These are phyloP conservation scores for Sideroxylon spinosum DNA, from an alignment of 179 eudicot species.

Conservation along the genomic window DNA sequence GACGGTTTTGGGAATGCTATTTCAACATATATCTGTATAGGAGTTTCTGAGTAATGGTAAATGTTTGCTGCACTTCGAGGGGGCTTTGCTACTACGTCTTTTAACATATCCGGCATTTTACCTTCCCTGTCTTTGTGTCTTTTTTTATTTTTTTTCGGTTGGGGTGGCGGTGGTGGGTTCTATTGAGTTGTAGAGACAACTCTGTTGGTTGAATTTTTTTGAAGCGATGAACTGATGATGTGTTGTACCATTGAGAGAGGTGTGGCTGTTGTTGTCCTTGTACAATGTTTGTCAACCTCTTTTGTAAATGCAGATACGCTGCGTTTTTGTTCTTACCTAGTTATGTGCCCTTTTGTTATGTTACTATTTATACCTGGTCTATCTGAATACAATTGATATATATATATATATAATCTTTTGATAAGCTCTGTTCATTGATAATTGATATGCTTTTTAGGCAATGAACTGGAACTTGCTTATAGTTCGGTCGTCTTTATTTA, in stretches of 20 bases:
- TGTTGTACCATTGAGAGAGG: neutral
- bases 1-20: constrained; percentile 7
- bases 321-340: neutral
- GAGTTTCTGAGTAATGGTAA: constrained; percentile 16
- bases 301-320: neutral
- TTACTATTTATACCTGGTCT: neutral
- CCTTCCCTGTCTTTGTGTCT: too few relatives aligned
- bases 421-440: neutral
- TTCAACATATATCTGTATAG: constrained; percentile 13
- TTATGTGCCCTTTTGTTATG: neutral
- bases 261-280: neutral
- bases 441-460: neutral
- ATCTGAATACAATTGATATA: too few relatives aligned
- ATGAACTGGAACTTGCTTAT: too few relatives aligned
- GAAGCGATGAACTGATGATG: neutral
- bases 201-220: constrained; percentile 1
- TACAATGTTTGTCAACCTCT: constrained; percentile 1
- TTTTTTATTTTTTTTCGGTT: neutral
- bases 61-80: constrained; percentile 18
- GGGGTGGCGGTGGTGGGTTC: neutral
- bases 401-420: neutral
- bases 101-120: neutral
- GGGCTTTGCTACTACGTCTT: constrained; percentile 12
- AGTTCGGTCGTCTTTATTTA: too few relatives aligned
- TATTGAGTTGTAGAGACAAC: neutral